A percentile compares a stretch with the other conserved stretches of the same genome.
Evolutionary conservation across 176 grass and related monocot genomes (phyloP).

Genomic region (Themeda triandra): DNA sequence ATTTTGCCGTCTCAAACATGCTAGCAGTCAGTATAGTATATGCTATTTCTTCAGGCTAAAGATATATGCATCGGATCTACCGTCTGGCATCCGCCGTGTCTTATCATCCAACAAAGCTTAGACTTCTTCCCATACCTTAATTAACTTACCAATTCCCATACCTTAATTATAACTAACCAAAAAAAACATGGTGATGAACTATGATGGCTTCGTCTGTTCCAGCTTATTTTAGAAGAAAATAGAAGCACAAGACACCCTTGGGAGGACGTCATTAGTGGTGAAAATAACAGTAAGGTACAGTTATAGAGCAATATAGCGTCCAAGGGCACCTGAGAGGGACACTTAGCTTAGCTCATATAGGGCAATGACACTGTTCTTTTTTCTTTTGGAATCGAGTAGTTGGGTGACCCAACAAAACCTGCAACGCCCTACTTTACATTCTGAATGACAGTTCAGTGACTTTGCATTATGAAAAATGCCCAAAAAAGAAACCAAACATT

Average conservation of each 20-base stretch:
- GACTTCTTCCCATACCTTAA: background rate
- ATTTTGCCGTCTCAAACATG: background rate
- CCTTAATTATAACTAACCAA: too few species aligned
- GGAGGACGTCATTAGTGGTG: background rate
- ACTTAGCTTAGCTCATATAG: too few species aligned
- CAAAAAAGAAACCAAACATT: background rate
- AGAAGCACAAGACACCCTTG: background rate
- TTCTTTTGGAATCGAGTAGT: too few species aligned
- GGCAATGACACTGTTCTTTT: too few species aligned
- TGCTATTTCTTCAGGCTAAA: background rate
- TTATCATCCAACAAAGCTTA: too few species aligned
- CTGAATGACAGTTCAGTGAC: background rate
- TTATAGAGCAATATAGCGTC: background rate
- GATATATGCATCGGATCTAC: background rate
- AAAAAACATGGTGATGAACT: background rate
- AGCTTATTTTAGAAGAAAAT: too few species aligned
- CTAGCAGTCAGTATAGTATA: background rate
- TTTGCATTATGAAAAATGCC: background rate
- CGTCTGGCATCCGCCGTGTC: background rate
- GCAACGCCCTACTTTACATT: background rate
- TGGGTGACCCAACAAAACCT: background rate
- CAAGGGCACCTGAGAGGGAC: too few species aligned
- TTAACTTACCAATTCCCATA: too few species aligned
- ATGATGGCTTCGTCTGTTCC: background rate
- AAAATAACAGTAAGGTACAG: background rate